These are phyloP conservation scores for Globisporangium echinulatum DNA, from an alignment of 352 stramenopile species.

Conservation along the genomic window DNA sequence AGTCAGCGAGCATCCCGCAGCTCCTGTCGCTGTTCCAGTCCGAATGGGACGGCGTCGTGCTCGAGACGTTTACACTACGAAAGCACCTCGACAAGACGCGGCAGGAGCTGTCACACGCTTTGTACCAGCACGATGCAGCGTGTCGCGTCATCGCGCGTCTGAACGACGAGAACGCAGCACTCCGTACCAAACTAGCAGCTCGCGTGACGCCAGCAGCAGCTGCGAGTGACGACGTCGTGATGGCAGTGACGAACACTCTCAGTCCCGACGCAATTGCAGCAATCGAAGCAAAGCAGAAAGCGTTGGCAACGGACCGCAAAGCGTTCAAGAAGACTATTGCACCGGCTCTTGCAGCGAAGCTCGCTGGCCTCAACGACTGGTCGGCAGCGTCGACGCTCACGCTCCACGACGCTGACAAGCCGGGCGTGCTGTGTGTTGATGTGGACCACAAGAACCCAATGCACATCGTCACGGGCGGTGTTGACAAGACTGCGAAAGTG, in stretches of 20 bases:
- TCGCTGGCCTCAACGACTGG: slow-evolving; percentile 27
- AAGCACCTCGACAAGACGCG: slow-evolving; percentile 93
- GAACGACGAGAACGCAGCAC: slow-evolving; percentile 62
- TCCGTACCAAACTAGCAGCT: slow-evolving; percentile 28
- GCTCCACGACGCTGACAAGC: slow-evolving; percentile 67
- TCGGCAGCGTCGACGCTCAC: slow-evolving; percentile 46
- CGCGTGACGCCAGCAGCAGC: slow-evolving; percentile 9
- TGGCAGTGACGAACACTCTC: slow-evolving; percentile 22
- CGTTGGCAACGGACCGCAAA: slow-evolving; percentile 62
- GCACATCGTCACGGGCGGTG: slow-evolving; percentile 60
- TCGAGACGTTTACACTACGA: slow-evolving; percentile 94
- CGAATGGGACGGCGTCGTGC: slow-evolving; percentile 92
- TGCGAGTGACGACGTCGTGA: slow-evolving; percentile 54
- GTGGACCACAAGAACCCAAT: slow-evolving; percentile 44
- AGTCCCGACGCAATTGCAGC: slow-evolving; percentile 35
- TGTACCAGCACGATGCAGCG: slow-evolving; percentile 96
- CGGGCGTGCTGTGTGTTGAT: slow-evolving; percentile 52
- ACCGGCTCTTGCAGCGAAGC: slow-evolving; percentile 31
- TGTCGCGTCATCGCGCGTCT: slow-evolving; percentile 93
- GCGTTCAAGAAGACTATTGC: slow-evolving; percentile 70
- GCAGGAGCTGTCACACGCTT: slow-evolving; percentile 89
- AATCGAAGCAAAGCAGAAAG: slow-evolving; percentile 66
- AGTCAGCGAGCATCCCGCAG: slow-evolving; percentile 54
- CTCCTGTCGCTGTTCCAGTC: slow-evolving; percentile 80
- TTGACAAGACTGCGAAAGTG: slow-evolving; percentile 81